Evolutionary conservation across 2,329 filamentous ascomycete genomes (phyloP).

Genomic region (Epichloe coenophiala): DNA sequence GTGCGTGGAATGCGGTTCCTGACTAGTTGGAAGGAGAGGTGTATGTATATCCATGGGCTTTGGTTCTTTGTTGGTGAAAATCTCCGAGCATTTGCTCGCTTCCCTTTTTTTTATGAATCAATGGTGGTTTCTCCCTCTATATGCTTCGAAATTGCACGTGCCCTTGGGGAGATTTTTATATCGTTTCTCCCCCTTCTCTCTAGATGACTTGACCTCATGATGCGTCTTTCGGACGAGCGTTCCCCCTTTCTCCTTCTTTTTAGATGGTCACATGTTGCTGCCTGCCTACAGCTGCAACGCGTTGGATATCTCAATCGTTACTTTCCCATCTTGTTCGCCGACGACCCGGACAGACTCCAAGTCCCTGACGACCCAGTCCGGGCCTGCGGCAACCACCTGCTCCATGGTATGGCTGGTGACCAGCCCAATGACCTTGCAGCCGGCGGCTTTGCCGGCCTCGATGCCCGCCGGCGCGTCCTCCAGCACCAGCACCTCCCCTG

Average conservation of each 20-base stretch:
- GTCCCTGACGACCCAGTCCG: conserved; percentile 79
- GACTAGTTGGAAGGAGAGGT: not conserved
- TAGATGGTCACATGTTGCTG: no score
- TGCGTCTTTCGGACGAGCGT: not conserved
- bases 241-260: no score
- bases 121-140: no score
- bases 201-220: no score
- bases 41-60: no score
- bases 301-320: conserved; percentile 55
- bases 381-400: conserved; percentile 60
- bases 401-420: conserved; percentile 69
- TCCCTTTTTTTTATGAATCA: no score
- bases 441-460: conserved; percentile 68
- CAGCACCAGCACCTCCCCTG: conserved; percentile 54
- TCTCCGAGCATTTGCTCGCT: no score
- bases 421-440: conserved; percentile 73
- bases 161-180: no score
- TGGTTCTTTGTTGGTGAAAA: no score
- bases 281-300: conserved; percentile 27
- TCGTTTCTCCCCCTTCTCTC: no score
- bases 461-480: conserved; percentile 87
- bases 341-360: conserved; percentile 58
- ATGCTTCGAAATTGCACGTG: no score
- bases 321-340: conserved; percentile 39
- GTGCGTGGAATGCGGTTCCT: conserved; percentile 1